Evolutionary conservation across 192 early-diverging fungal genomes (phyloP).

Genomic region (Gryganskiella cystojenkinii): DNA sequence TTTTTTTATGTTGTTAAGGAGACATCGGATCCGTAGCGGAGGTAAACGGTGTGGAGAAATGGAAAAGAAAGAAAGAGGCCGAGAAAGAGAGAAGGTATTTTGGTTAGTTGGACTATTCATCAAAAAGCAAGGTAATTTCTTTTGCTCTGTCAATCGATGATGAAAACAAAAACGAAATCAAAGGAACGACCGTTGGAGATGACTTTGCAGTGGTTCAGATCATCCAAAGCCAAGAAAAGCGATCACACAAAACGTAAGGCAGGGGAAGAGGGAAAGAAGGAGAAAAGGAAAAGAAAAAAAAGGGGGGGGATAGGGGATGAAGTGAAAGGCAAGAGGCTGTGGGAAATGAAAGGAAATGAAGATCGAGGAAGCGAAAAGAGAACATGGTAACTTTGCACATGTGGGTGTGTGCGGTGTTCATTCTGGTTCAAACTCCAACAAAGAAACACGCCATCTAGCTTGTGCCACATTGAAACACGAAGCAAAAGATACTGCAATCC

Average conservation of each 20-base stretch:
- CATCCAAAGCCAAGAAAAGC: background rate
- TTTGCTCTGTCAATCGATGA: background rate
- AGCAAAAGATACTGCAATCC: too few relatives aligned
- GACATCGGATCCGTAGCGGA: background rate
- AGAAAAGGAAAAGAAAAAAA: conserved; percentile 3
- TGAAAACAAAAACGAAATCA: too few relatives aligned
- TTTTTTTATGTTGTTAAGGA: background rate
- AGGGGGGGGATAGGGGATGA: background rate
- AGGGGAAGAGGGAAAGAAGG: background rate
- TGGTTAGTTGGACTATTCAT: conserved; percentile 10
- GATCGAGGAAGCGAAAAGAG: too few relatives aligned
- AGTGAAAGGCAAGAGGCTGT: too few relatives aligned
- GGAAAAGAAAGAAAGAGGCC: background rate
- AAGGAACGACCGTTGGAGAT: too few relatives aligned
- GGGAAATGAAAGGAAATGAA: too few relatives aligned
- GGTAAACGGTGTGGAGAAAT: background rate
- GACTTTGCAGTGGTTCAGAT: background rate
- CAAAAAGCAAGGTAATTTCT: background rate
- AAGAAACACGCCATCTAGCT: too few relatives aligned
- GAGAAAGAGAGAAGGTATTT: background rate
- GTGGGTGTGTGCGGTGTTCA: too few relatives aligned
- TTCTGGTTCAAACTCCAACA: too few relatives aligned
- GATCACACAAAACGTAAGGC: background rate
- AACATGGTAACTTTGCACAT: too few relatives aligned
- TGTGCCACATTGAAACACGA: too few relatives aligned